Evolutionary conservation across 805 yeast genomes (phyloP), one percentile per base, ranked within the genome.

Genomic region (Saturnispora sekii): DNA sequence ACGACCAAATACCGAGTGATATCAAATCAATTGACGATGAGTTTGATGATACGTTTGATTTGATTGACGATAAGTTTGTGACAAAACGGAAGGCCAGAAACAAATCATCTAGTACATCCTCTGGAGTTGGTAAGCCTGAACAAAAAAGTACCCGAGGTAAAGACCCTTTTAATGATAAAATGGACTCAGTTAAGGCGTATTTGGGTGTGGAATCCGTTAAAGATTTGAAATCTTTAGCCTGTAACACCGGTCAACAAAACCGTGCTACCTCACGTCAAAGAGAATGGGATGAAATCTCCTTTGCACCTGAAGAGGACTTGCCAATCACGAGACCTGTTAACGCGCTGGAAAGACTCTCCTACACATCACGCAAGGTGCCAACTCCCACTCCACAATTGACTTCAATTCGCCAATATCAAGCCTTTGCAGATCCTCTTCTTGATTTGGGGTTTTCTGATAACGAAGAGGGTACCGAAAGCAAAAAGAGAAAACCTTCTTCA

Each of bases 21-120:
- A 5, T 21, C 26, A 21, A 21, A 8, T 55, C 58, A 2, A 17
- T 43, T 21, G 60, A 53, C 37, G 57, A 54, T 16, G 48, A 42
- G 9, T 37, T 42, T 15, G 21, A 36, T 30, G 41, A 38, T 38
- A 53, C 52, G 12, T 53, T 55, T 30, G 43, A 46, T 30, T 38
- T 33, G 33, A 44, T n/a, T 31, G 48, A 46, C 32, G 51, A 34
- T n/a, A 16, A n/a, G 7, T 14, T 34, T 14, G 37, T 34, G 8
- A 34, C 37, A 5, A 34, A 34, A 34, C 6, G 37, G 12, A 34
- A 38, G 10, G 26, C 7, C 2, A 21, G 26, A 21, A 21, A 4
- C 8, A 21, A 21, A 21, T 21, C 26, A 5, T 6, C 26, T 21
- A 21, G 26, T 21, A 21, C 26, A 5, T 5, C 8, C 26, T 5